phyloP scores from a whole-genome alignment of 257 asterid species.

The Salvia splendens region DNA sequence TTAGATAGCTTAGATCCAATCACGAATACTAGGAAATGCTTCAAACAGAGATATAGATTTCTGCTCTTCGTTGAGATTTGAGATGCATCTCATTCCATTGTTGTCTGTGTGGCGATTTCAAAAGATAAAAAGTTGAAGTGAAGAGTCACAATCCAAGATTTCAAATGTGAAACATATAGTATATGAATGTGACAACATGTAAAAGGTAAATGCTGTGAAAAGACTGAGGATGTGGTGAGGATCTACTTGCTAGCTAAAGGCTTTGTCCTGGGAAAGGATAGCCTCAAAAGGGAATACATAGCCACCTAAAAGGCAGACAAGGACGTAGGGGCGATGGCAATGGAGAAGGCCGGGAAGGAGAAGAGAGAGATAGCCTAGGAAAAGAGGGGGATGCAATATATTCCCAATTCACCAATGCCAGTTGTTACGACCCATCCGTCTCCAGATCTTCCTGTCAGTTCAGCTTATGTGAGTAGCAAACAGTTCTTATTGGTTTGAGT shows the following conservation, averaged over 20 bases:
- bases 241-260: constrained; percentile 59
- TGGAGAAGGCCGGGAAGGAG: constrained; percentile 52
- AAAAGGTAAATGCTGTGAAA: constrained; percentile 30
- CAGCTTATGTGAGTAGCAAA: constrained; percentile 26
- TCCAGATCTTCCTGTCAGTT: constrained; percentile 19
- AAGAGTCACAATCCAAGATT: neutral
- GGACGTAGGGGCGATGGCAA: constrained; percentile 49
- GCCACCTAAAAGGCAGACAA: constrained; percentile 53
- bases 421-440: constrained; percentile 31
- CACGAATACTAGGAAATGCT: too few species aligned
- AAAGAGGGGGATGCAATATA: constrained; percentile 35
- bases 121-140: neutral
- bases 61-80: too few species aligned
- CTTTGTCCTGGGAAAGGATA: constrained; percentile 58
- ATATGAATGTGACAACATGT: neutral
- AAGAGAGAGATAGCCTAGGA: constrained; percentile 31
- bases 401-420: constrained; percentile 32
- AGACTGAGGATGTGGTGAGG: constrained; percentile 63
- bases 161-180: neutral
- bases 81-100: neutral
- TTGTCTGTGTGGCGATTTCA: neutral
- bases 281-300: constrained; percentile 47
- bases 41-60: too few species aligned
- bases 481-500: neutral
- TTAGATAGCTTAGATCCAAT: neutral